Conservation (phyloP, 371 early-diverging fungal genomes). For the Zancudomyces culisetae region DNA sequence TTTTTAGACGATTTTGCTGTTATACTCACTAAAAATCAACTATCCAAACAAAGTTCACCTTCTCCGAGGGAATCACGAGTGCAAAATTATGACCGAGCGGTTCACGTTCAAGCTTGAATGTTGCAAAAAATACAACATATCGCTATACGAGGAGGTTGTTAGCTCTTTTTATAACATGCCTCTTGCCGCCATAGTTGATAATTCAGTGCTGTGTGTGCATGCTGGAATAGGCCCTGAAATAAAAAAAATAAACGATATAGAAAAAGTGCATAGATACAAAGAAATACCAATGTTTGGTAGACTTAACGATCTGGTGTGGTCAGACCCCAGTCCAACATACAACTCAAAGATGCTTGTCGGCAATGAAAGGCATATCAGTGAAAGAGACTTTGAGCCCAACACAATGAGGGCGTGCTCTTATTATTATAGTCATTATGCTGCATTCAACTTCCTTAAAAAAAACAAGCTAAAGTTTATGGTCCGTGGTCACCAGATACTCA, state of each 20-base stretch:
- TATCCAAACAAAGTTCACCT: conserved; percentile 81
- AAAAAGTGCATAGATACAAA: conserved; percentile 70
- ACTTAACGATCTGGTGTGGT: conserved; percentile 95
- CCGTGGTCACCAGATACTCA: conserved; percentile 95
- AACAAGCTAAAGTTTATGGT: conserved; percentile 86
- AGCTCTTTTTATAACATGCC: conserved; percentile 92
- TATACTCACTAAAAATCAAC: conserved; percentile 81
- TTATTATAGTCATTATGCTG: conserved; percentile 69
- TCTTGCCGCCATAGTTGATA: conserved; percentile 86
- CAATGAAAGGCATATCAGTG: conserved; percentile 75
- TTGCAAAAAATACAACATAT: conserved; percentile 84
- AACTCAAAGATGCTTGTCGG: conserved; percentile 58
- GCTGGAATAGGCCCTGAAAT: conserved; percentile 95
- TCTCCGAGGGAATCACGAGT: conserved; percentile 97
- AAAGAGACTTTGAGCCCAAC: too few relatives aligned
- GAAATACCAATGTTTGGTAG: conserved; percentile 87
- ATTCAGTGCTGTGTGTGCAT: conserved; percentile 93
- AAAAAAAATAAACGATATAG: conserved; percentile 66
- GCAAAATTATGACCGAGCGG: conserved; percentile 89
- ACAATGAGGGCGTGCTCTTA: conserved; percentile 91
- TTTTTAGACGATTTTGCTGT: conserved; percentile 57
- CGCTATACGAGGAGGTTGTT: conserved; percentile 75
- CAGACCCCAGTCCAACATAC: conserved; percentile 91
- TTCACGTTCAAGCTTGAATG: conserved; percentile 95
- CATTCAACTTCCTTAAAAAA: conserved; percentile 75